Conservation (phyloP, 306 rosid genomes). For the Cicer cuneatum region DNA sequence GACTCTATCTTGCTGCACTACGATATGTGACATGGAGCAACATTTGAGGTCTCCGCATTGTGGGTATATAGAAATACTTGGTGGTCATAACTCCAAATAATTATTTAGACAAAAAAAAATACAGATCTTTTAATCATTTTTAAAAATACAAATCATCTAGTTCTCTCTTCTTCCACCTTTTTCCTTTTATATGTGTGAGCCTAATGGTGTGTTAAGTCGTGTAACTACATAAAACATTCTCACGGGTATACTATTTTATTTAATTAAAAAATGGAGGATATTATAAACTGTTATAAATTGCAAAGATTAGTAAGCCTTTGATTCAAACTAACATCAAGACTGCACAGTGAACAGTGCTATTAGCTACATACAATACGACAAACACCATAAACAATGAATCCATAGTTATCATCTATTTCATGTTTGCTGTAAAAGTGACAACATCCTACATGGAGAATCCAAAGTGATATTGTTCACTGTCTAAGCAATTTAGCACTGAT, state of each 20-base stretch:
- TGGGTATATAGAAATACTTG: not conserved
- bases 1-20: not conserved
- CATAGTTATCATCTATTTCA: slow-evolving; percentile 30
- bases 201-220: too few relatives aligned
- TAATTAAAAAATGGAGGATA: not conserved
- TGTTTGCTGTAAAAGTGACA: slow-evolving; percentile 29
- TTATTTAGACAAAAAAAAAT: too few relatives aligned
- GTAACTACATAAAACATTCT: too few relatives aligned
- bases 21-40: not conserved
- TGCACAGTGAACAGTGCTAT: not conserved
- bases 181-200: too few relatives aligned
- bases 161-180: too few relatives aligned
- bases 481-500: slow-evolving; percentile 28
- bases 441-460: slow-evolving; percentile 39
- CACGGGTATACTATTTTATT: not conserved
- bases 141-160: too few relatives aligned
- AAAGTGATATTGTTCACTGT: slow-evolving; percentile 36
- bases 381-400: slow-evolving; percentile 19
- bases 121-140: too few relatives aligned
- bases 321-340: slow-evolving; percentile 16
- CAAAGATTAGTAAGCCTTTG: not conserved
- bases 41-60: not conserved
- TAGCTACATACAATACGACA: not conserved
- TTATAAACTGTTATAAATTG: not conserved
- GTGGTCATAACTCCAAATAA: too few relatives aligned